Base-by-base conservation (phyloP, 441 rosid genomes). In the Geranium incanum region DNA sequence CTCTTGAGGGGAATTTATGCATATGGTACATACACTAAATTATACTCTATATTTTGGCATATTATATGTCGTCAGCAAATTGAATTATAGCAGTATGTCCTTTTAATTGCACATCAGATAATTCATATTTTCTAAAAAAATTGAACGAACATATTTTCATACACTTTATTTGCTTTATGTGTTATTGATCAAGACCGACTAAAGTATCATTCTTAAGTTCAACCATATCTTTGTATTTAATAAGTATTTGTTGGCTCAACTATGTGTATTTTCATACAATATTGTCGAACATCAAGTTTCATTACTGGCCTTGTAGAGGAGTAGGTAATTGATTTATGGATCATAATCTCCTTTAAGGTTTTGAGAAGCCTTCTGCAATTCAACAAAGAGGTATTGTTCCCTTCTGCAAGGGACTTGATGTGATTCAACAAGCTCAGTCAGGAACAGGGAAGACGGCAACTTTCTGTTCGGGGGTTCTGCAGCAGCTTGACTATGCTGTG, bases 351-450 rank as follows among this genome's bases (percentile, higher is more conserved):
- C 68, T 23, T 68, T 21, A 28, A 83, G 89, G 88, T 76, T 85
- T 84, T 81, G 95, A 91, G 79, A 89, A 91, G 85, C 93, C 93
- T 0, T 91, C 92, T 68, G 95, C 97, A 21, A 88, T 91, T 78
- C 97, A 91, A 78, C 95, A 91, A 77, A 89, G 93, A 60, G 97
- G 97, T 64, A 89, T 91, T 50, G 97, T 92, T 70, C 97, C 96
- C 1, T 92, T 91, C 83, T 88, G 33, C 33, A 23, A 23, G 33
- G 33, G 33, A 0, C 33, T 23, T 23, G 33, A 23, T 23, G 97
- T 91, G 21, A 91, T 91, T 78, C 93, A 88, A 78, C 95, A 86
- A 82, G 95, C 95, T 4, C 95, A 86, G 74, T 89, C 95, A 3
- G 95, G 97, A 82, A 86, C 93, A 45, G 94, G 96, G 16, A 88